Base-by-base conservation (phyloP, 2,329 filamentous ascomycete species). In the Nigrospora sphaerica region DNA sequence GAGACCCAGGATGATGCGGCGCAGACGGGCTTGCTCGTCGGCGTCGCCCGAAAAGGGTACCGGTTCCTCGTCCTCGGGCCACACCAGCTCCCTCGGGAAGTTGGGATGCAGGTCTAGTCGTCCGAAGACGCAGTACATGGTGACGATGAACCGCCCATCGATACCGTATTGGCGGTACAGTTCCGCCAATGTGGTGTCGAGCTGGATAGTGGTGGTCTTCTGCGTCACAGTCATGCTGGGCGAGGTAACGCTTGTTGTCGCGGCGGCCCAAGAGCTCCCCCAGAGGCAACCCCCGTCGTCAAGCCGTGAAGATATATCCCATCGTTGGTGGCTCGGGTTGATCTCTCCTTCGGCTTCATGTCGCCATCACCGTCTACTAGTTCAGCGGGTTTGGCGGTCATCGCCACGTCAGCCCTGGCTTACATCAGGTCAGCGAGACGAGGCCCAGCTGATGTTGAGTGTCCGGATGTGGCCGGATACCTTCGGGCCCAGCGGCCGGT, bases 61-160 rank as follows among this genome's bases (percentile, higher is more conserved):
- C 14, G 54, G 54, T 44, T 57, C 54, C 43, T 56, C 54, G 33
- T 57, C 54, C 33, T 57, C 54, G 6, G 54, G 54, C 32, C 49
- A 57, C 31, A 50, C 37, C 14, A 46, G 38, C 48, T 57, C 54
- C 31, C 52, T 45, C 7, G 54, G 52, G 35, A 55, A 56, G 10
- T 39, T 45, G 0, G 54, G 50, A 34, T 57, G 54, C 16, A 57
- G 51, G 23, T 57, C 54, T 46, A 57, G 42, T 13, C 53, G 52
- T 1, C 46, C 52, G 36, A 57, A 57, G 39, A 57, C 54, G 18
- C 54, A 57, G 39, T 56, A 51, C 53, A 54, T 56, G 14, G 54
- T 56, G 10, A 52, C 52, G 41, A 56, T 49, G 42, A 57, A 57
- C 3, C 50, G 48, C 3, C 53, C 54, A 2, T 37, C 12, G 6